Evolutionary conservation across 1,284 basidiomycete species (phyloP).

Genomic region (Leccinum subrobustum): DNA sequence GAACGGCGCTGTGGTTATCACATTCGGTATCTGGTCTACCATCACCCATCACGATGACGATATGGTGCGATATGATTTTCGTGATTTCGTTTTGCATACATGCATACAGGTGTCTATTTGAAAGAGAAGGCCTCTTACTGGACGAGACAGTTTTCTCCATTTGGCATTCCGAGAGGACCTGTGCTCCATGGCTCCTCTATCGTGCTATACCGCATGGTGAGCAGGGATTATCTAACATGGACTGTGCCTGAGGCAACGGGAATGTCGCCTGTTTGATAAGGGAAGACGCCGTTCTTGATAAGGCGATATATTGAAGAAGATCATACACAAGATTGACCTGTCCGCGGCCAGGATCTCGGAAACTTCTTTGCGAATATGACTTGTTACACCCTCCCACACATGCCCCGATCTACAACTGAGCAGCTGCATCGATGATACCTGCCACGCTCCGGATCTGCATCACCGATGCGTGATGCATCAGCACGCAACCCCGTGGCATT

Average conservation of each 20-base stretch:
- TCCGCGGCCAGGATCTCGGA: neutral
- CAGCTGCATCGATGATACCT: neutral
- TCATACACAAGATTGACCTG: neutral
- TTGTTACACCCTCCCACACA: neutral
- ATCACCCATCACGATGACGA: constrained; percentile 1
- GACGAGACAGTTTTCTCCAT: no score
- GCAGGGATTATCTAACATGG: neutral
- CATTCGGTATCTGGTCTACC: neutral
- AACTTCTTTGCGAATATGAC: neutral
- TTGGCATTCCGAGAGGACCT: neutral
- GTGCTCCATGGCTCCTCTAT: neutral
- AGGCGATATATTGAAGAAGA: neutral
- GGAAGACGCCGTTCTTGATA: neutral
- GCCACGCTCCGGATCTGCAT: constrained; percentile 1
- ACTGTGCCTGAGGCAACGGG: neutral
- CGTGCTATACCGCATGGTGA: neutral
- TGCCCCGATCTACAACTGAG: constrained; percentile 11
- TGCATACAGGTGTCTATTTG: neutral
- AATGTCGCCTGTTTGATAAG: neutral
- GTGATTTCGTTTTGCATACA: neutral
- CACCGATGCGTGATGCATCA: constrained; percentile 2
- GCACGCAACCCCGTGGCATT: neutral
- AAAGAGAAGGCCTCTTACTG: neutral
- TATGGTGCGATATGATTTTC: constrained; percentile 5
- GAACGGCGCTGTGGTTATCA: neutral